Percentiles rank a stretch among this genome's conserved stretches.
phyloP scores from a whole-genome alignment of 2,329 filamentous ascomycete genomes.

The Trichoderma simmonsii region DNA sequence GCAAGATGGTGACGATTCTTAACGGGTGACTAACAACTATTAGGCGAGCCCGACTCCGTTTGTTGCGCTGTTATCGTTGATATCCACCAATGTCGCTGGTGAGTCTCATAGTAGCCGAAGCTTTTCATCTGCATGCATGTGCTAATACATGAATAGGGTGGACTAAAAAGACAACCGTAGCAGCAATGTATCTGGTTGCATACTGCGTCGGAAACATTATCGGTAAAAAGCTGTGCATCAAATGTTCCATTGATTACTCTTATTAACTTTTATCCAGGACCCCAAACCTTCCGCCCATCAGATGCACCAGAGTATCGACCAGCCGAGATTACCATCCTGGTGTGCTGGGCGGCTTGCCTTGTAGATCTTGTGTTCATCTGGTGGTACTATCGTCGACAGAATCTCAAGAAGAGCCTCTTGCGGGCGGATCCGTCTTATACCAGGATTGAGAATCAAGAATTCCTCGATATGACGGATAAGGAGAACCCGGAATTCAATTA shows the following conservation, averaged over 20 bases:
- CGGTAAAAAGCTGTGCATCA: conserved; percentile 34
- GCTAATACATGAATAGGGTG: conserved; percentile 37
- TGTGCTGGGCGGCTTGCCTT: conserved; percentile 53
- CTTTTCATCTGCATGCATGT: too few relatives aligned
- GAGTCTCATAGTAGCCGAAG: neutral
- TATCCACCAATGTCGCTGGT: conserved; percentile 36
- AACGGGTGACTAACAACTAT: neutral
- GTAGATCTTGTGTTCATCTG: conserved; percentile 59
- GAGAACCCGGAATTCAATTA: conserved; percentile 67
- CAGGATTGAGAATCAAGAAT: conserved; percentile 65
- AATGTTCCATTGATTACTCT: neutral
- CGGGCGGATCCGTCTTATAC: conserved; percentile 54
- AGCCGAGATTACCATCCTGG: conserved; percentile 61
- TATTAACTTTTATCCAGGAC: conserved; percentile 34
- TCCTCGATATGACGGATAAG: conserved; percentile 61
- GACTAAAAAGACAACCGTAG: conserved; percentile 52
- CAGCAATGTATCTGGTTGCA: conserved; percentile 45
- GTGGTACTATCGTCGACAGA: conserved; percentile 58
- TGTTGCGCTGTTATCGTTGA: conserved; percentile 41
- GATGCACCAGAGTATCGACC: conserved; percentile 60
- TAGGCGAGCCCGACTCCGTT: conserved; percentile 18
- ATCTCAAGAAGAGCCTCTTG: conserved; percentile 54
- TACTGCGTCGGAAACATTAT: conserved; percentile 57
- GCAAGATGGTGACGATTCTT: conserved; percentile 30
- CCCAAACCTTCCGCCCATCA: conserved; percentile 54